These are phyloP conservation scores for Pyrenophora tritici-repentis DNA, from an alignment of 2,329 filamentous ascomycete species.

Conservation along the genomic window DNA sequence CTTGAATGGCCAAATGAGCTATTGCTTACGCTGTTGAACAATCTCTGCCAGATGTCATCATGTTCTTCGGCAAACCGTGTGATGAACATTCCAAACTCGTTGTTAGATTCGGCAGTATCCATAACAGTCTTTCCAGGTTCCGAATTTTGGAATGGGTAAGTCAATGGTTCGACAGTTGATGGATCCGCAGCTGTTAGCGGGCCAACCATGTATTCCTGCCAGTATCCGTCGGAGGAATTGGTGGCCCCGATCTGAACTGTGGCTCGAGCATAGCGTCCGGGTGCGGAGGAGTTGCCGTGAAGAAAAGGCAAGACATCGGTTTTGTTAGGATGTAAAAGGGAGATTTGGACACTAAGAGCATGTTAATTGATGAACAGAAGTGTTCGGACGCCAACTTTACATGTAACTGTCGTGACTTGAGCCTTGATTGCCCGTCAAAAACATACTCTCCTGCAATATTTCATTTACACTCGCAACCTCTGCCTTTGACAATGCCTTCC, in stretches of 20 bases:
- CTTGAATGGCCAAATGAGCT: not conserved
- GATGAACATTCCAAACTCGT: constrained; percentile 14
- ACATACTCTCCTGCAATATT: constrained; percentile 11
- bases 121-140: constrained; percentile 20
- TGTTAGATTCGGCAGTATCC: constrained; percentile 11
- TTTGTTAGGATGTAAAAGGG: constrained; percentile 27
- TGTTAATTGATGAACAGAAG: not conserved
- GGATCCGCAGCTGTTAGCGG: constrained; percentile 54
- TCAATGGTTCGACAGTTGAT: constrained; percentile 36
- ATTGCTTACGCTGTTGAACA: constrained; percentile 31
- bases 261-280: constrained; percentile 27
- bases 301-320: constrained; percentile 25
- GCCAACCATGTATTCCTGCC: constrained; percentile 55
- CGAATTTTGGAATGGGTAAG: constrained; percentile 28
- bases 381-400: constrained; percentile 3
- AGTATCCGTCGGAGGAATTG: constrained; percentile 35
- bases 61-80: constrained; percentile 16
- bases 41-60: constrained; percentile 25
- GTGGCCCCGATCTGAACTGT: constrained; percentile 22
- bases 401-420: constrained; percentile 19
- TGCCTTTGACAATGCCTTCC: constrained; percentile 17
- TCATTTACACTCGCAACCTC: constrained; percentile 15
- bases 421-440: constrained; percentile 15
- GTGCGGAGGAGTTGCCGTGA: constrained; percentile 12
- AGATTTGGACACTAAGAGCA: constrained; percentile 11